Percentiles rank a stretch among this genome's conserved stretches.
phyloP scores from a whole-genome alignment of 2,329 filamentous ascomycete species.

The Byssochlamys sp. region DNA sequence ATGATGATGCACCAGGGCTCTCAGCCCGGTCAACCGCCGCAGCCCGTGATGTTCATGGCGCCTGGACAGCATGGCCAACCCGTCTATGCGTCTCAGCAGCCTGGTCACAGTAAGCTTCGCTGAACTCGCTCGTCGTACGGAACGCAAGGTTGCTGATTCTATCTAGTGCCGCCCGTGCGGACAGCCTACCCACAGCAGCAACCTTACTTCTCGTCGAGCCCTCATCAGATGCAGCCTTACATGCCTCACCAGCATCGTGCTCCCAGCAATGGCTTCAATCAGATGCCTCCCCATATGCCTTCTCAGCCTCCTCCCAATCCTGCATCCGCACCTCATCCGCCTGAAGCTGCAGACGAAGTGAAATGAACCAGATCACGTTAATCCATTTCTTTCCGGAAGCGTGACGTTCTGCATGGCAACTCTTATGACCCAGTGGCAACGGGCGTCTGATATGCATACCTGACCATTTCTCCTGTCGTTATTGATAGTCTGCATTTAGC shows the following conservation, averaged over 20 bases:
- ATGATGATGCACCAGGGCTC: slow-evolving; percentile 95
- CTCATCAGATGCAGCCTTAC: slow-evolving; percentile 56
- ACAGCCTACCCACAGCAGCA: slow-evolving; percentile 51
- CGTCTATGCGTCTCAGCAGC: slow-evolving; percentile 60
- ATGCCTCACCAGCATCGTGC: slow-evolving; percentile 48
- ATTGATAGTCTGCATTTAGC: slow-evolving; percentile 1
- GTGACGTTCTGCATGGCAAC: slow-evolving; percentile 4
- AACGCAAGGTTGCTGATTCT: slow-evolving; percentile 30
- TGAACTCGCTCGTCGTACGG: not conserved
- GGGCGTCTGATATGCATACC: not conserved
- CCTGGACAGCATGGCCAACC: slow-evolving; percentile 67
- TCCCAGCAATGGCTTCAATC: slow-evolving; percentile 47
- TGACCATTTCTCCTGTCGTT: not conserved
- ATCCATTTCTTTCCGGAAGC: not conserved
- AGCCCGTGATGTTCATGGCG: slow-evolving; percentile 65
- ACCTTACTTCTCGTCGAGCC: slow-evolving; percentile 57
- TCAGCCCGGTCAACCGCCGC: slow-evolving; percentile 68
- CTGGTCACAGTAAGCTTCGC: slow-evolving; percentile 59
- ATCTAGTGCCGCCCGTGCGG: slow-evolving; percentile 50
- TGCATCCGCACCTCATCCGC: slow-evolving; percentile 29
- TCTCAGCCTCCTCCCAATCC: slow-evolving; percentile 23
- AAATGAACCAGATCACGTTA: slow-evolving; percentile 31
- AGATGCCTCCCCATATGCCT: slow-evolving; percentile 37
- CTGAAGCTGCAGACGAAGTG: slow-evolving; percentile 37
- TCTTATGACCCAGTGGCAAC: slow-evolving; percentile 1